phyloP scores from a whole-genome alignment of 352 stramenopile species.

The Phytophthora constricta region DNA sequence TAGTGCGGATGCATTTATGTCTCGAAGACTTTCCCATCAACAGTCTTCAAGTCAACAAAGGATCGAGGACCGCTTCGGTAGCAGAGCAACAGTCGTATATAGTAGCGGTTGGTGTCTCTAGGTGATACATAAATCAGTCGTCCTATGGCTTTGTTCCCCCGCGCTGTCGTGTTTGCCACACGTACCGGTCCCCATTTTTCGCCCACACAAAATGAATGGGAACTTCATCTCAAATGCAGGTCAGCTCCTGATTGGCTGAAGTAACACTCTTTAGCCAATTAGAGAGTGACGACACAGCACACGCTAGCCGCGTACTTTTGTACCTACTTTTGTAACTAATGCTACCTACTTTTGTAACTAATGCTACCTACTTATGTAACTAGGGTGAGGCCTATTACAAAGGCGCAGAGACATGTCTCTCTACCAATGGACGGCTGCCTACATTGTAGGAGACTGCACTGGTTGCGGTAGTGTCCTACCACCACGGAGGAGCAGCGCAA shows the following conservation, averaged over 20 bases:
- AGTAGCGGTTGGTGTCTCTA: slow-evolving; percentile 1
- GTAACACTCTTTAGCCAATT: no score
- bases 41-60: no score
- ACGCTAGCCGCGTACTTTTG: no score
- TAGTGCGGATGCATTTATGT: background rate
- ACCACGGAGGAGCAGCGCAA: slow-evolving; percentile 1
- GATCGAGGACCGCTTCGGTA: background rate
- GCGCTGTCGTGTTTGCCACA: no score
- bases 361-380: no score
- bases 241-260: no score
- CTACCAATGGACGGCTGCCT: slow-evolving; percentile 12
- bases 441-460: slow-evolving; percentile 6
- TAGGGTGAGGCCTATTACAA: no score
- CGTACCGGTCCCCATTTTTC: background rate
- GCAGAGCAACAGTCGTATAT: slow-evolving; percentile 6
- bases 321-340: no score
- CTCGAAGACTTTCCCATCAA: background rate
- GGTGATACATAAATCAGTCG: background rate
- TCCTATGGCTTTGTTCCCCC: no score
- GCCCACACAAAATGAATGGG: slow-evolving; percentile 1
- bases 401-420: background rate
- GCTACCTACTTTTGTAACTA: no score
- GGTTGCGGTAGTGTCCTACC: slow-evolving; percentile 7
- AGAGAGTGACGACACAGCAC: no score
- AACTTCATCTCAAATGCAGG: no score